phyloP scores from a whole-genome alignment of 768 basidiomycete species.

The Leccinellum albellum region DNA sequence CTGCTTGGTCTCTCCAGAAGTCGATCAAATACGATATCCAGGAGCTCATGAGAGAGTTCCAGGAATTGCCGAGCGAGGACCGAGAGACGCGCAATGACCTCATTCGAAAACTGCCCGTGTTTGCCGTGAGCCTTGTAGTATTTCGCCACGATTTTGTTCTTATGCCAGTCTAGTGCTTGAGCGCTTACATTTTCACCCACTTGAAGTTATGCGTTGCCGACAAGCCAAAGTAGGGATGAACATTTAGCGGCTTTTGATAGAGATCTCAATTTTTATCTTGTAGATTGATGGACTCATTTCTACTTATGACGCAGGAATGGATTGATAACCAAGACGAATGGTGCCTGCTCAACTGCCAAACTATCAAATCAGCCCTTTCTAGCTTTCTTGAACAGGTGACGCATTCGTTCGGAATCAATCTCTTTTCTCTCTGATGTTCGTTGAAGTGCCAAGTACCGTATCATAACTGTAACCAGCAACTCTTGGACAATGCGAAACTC shows the following conservation, averaged over 20 bases:
- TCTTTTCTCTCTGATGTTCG: background rate
- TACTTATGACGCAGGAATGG: conserved; percentile 17
- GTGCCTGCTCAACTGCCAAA: conserved; percentile 23
- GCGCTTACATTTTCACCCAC: conserved; percentile 25
- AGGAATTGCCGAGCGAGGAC: conserved; percentile 7
- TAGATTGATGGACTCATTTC: conserved; percentile 19
- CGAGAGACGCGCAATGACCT: conserved; percentile 19
- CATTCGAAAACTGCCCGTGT: conserved; percentile 17
- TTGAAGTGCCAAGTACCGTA: conserved; percentile 12
- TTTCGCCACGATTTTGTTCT: background rate
- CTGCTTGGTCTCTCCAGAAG: conserved; percentile 18
- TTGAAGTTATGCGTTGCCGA: conserved; percentile 21
- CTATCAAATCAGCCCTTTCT: conserved; percentile 13
- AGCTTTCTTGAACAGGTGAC: conserved; percentile 13
- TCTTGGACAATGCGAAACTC: conserved; percentile 9
- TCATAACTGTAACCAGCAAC: conserved; percentile 22
- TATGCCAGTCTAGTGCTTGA: conserved; percentile 13
- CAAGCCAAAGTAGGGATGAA: conserved; percentile 10
- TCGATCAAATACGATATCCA: conserved; percentile 20
- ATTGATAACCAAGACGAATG: conserved; percentile 16
- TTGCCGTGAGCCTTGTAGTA: conserved; percentile 13
- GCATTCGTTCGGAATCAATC: background rate
- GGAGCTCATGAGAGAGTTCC: conserved; percentile 17
- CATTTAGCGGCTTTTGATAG: background rate
- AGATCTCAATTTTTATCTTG: background rate